Conservation (phyloP, 257 asterid species). For the Haberlea rhodopensis region DNA sequence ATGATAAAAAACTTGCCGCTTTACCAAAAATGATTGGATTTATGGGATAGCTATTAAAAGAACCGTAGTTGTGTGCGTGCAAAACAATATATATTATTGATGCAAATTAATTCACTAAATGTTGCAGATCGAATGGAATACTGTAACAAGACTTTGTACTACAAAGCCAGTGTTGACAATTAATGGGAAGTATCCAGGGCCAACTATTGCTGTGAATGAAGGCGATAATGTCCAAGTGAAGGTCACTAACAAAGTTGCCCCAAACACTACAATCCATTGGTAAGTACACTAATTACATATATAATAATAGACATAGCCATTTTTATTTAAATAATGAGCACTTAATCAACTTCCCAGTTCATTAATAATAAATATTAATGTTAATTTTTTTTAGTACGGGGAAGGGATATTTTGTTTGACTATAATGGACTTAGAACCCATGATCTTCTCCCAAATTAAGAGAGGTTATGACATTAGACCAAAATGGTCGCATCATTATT, state of each 20-base stretch:
- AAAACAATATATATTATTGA: too few species aligned
- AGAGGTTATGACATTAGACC: too few species aligned
- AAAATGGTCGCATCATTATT: too few species aligned
- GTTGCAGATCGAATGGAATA: slow-evolving; percentile 68
- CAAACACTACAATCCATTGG: slow-evolving; percentile 81
- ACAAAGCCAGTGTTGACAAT: slow-evolving; percentile 50
- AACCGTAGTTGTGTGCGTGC: too few species aligned
- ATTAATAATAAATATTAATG: neutral
- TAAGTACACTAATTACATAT: slow-evolving; percentile 19
- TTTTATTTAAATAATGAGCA: neutral
- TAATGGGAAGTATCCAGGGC: slow-evolving; percentile 74
- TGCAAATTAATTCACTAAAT: neutral
- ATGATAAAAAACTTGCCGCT: too few species aligned
- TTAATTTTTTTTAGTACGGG: too few species aligned
- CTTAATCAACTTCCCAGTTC: neutral
- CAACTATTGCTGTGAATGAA: slow-evolving; percentile 64
- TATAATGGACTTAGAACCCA: too few species aligned
- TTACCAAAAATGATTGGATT: too few species aligned
- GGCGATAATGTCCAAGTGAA: slow-evolving; percentile 62
- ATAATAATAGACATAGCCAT: neutral
- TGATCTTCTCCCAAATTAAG: too few species aligned
- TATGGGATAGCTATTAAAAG: too few species aligned
- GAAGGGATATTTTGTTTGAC: too few species aligned
- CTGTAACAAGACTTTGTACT: slow-evolving; percentile 55
- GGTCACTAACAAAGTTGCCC: slow-evolving; percentile 51